Evolutionary conservation across 2,329 filamentous ascomycete species (phyloP).

Genomic region (Colletotrichum chrysophilum): DNA sequence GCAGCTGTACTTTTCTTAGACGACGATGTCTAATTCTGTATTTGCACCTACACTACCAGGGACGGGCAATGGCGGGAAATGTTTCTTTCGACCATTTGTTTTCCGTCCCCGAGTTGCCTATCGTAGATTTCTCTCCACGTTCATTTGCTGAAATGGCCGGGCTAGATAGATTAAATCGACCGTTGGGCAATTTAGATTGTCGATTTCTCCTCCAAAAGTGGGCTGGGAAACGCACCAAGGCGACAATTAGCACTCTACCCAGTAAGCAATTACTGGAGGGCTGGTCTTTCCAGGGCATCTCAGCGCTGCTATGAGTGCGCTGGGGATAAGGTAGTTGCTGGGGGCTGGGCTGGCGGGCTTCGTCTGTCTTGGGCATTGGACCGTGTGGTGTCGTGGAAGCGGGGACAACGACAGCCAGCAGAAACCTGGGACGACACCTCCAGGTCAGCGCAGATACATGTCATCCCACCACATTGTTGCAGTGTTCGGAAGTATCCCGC

Average conservation of each 20-base stretch:
- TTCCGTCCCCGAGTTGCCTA: not conserved
- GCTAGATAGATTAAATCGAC: conserved; percentile 12
- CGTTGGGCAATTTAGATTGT: not conserved
- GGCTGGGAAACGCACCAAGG: not conserved
- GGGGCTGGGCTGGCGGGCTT: not conserved
- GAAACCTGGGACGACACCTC: not conserved
- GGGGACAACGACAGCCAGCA: not conserved
- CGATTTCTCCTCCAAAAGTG: conserved; percentile 15
- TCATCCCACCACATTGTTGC: fast-evolving
- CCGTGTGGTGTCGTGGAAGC: not conserved
- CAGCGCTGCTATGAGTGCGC: not conserved
- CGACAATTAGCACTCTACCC: not conserved
- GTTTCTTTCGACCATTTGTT: not conserved
- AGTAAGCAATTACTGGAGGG: not conserved
- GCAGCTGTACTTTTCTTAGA: not conserved
- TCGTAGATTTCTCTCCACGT: conserved; percentile 3
- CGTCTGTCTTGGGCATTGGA: not conserved
- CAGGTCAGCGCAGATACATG: not conserved
- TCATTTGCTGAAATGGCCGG: not conserved
- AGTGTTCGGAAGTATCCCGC: not conserved
- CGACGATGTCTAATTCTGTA: not conserved
- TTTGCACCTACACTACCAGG: not conserved
- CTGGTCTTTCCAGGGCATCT: conserved; percentile 5
- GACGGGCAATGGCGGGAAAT: conserved; percentile 7
- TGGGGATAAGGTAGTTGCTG: not conserved